These are phyloP conservation scores for Austroboletus niveus DNA, from an alignment of 1,284 basidiomycete species.

Conservation along the genomic window DNA sequence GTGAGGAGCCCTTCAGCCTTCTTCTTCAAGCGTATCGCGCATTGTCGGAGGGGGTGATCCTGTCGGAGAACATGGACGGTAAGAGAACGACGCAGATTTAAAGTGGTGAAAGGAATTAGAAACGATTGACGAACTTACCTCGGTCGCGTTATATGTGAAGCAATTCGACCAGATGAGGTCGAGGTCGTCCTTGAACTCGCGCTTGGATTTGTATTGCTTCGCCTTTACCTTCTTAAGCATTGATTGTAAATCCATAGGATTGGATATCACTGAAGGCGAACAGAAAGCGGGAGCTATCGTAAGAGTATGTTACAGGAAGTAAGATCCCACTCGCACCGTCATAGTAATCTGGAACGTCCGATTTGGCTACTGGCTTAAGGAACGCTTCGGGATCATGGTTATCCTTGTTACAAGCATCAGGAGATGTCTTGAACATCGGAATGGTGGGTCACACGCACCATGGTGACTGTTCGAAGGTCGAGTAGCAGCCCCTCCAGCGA, in stretches of 20 bases:
- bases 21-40: conserved; percentile 70
- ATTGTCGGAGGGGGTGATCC: conserved; percentile 78
- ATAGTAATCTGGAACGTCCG: conserved; percentile 89
- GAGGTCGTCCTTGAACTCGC: conserved; percentile 90
- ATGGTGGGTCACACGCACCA: conserved; percentile 48
- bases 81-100: not conserved
- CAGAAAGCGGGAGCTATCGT: not conserved
- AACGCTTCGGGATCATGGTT: conserved; percentile 88
- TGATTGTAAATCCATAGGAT: conserved; percentile 93
- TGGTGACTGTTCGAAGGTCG: conserved; percentile 78
- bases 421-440: conserved; percentile 2
- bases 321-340: conserved; percentile 55
- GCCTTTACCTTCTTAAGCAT: conserved; percentile 92
- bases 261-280: conserved; percentile 69
- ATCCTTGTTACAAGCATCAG: conserved; percentile 49
- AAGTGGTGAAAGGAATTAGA: not conserved
- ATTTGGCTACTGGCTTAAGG: conserved; percentile 82
- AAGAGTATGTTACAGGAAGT: conserved; percentile 3
- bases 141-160: conserved; percentile 86
- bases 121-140: conserved; percentile 50
- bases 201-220: conserved; percentile 90
- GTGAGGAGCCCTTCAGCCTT: conserved; percentile 84
- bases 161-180: conserved; percentile 98
- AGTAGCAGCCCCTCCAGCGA: conserved; percentile 82
- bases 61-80: conserved; percentile 4